Percentiles rank a stretch among this genome's conserved stretches.
These are phyloP conservation scores for Citrus trifoliata DNA, from an alignment of 345 rosid genomes.

Conservation along the genomic window DNA sequence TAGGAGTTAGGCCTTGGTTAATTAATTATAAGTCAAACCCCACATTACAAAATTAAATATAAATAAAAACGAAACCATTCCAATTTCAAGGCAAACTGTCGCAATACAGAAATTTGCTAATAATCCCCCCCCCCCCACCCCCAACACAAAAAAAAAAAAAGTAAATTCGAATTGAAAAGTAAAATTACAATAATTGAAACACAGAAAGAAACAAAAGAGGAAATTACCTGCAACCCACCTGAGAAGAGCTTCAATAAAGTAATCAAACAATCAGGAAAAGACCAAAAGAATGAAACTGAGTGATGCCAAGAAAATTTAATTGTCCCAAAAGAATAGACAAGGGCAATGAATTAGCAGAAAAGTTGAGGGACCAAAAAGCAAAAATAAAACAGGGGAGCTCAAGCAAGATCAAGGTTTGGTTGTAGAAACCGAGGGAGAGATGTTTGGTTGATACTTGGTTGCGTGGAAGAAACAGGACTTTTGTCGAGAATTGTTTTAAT, in stretches of 20 bases:
- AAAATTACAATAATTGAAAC: neutral
- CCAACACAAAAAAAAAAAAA: neutral
- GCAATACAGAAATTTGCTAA: neutral
- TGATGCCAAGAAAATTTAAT: neutral
- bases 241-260: neutral
- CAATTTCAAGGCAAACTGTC: neutral
- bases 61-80: neutral
- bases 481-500: slow-evolving; percentile 2
- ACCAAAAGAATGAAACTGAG: neutral
- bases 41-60: neutral
- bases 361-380: neutral
- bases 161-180: neutral
- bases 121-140: too few species aligned
- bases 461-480: slow-evolving; percentile 22
- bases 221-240: slow-evolving; percentile 15
- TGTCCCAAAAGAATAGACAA: neutral
- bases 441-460: slow-evolving; percentile 7
- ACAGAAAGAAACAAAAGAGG: slow-evolving; percentile 3
- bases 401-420: neutral
- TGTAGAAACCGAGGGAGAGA: neutral
- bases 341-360: neutral
- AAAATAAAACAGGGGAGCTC: neutral
- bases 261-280: neutral
- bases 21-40: slow-evolving; percentile 4
- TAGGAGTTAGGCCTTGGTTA: neutral